phyloP scores from a whole-genome alignment of 2,329 filamentous ascomycete genomes.

The Penicillium vulpinum region DNA sequence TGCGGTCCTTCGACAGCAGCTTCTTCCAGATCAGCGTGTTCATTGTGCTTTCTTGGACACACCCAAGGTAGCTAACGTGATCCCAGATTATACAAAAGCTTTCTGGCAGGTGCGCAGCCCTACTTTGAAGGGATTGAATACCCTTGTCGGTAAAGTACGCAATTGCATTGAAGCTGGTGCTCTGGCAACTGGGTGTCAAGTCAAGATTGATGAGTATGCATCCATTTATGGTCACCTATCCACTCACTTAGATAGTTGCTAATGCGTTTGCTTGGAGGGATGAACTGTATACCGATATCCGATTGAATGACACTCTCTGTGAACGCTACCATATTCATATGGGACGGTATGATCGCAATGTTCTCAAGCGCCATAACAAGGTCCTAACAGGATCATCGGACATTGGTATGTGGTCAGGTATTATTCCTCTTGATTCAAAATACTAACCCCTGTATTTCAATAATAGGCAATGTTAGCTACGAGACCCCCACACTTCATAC shows the following conservation, averaged over 20 bases:
- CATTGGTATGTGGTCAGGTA: constrained; percentile 35
- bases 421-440: not conserved
- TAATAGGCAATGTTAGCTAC: constrained; percentile 52
- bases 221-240: not conserved
- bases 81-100: constrained; percentile 53
- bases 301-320: constrained; percentile 49
- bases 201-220: constrained; percentile 34
- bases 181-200: constrained; percentile 37
- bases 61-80: constrained; percentile 57
- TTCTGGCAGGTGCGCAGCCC: constrained; percentile 50
- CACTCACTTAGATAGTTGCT: not conserved
- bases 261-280: constrained; percentile 13
- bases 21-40: constrained; percentile 54
- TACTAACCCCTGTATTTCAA: not conserved
- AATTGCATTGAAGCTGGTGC: constrained; percentile 41
- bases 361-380: constrained; percentile 40
- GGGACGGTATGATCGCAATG: constrained; percentile 40
- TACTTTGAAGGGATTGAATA: constrained; percentile 43
- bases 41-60: constrained; percentile 57
- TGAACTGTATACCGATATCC: constrained; percentile 48
- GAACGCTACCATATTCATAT: constrained; percentile 49
- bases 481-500: constrained; percentile 51
- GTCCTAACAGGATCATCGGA: constrained; percentile 49
- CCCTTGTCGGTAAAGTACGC: constrained; percentile 29
- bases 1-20: constrained; percentile 57